phyloP scores from a whole-genome alignment of 495 filamentous ascomycete species.

The Barbatosphaeria neglecta region DNA sequence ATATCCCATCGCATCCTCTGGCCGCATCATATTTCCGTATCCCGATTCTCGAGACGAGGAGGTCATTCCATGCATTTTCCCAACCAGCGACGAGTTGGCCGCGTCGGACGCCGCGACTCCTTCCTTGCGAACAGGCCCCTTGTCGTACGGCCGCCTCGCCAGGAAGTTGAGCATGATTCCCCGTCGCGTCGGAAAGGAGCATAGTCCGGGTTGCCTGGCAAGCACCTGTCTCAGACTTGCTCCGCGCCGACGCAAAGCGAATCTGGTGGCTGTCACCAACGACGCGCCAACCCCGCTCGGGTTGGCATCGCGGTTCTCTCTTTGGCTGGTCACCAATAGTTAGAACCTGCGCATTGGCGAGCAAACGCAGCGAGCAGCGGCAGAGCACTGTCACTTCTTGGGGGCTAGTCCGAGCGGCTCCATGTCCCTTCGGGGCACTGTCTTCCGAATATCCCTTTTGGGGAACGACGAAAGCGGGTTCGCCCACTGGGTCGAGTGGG shows the following conservation, averaged over 20 bases:
- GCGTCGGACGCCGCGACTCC: conserved; percentile 25
- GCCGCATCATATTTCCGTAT: conserved; percentile 29
- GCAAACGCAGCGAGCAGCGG: conserved; percentile 21
- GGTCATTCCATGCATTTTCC: conserved; percentile 7
- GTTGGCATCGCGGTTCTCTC: conserved; percentile 6
- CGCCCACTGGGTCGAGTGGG: neutral
- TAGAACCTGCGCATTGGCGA: conserved; percentile 11
- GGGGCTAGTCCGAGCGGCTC: conserved; percentile 3
- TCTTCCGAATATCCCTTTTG: too few species aligned
- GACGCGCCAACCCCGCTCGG: conserved; percentile 6
- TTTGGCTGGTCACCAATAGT: conserved; percentile 20
- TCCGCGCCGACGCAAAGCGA: conserved; percentile 7
- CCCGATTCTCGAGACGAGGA: conserved; percentile 17
- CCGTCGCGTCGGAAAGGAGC: conserved; percentile 26
- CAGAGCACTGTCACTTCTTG: conserved; percentile 1
- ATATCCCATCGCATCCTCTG: conserved; percentile 31
- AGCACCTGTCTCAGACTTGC: conserved; percentile 23
- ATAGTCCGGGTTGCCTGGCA: conserved; percentile 38
- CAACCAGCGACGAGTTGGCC: conserved; percentile 9
- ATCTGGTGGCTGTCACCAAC: conserved; percentile 11
- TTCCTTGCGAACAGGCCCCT: conserved; percentile 18
- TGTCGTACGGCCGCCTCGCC: conserved; percentile 14
- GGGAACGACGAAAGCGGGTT: neutral
- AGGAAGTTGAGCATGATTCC: conserved; percentile 36
- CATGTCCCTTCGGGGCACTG: neutral